Evolutionary conservation across 257 asterid species (phyloP).

Genomic region (Nicotiana tomentosiformis): DNA sequence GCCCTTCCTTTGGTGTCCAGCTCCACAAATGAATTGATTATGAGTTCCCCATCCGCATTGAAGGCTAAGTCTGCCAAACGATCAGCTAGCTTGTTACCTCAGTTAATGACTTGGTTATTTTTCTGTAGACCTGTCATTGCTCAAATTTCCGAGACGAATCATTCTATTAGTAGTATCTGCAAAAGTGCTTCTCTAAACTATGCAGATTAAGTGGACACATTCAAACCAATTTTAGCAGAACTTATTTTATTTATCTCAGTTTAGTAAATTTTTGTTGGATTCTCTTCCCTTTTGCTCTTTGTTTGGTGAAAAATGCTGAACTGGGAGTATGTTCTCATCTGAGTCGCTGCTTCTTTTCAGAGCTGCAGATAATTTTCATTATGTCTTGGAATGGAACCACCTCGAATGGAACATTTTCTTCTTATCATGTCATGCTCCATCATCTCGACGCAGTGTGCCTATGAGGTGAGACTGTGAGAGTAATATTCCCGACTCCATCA

Average conservation of each 20-base stretch:
- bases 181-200: neutral
- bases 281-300: neutral
- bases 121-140: neutral
- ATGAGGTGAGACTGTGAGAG: conserved; percentile 11
- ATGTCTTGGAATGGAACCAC: conserved; percentile 8
- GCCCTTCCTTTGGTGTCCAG: too few species aligned
- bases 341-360: conserved; percentile 9
- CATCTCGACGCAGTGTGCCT: conserved; percentile 2
- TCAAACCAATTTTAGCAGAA: neutral
- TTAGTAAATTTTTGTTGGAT: neutral
- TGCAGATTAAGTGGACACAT: conserved; percentile 1
- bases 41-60: too few species aligned
- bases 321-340: conserved; percentile 3
- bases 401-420: conserved; percentile 6
- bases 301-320: neutral
- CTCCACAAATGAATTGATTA: too few species aligned
- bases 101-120: neutral
- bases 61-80: too few species aligned
- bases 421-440: conserved; percentile 3
- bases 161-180: neutral
- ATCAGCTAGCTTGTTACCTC: neutral
- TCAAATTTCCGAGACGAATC: neutral
- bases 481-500: neutral
- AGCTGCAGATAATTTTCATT: conserved; percentile 5
- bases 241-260: neutral